Evolutionary conservation across 169 alveolate species (phyloP), one percentile per base, ranked within the genome.

Genomic region (Plasmodium sp.): DNA sequence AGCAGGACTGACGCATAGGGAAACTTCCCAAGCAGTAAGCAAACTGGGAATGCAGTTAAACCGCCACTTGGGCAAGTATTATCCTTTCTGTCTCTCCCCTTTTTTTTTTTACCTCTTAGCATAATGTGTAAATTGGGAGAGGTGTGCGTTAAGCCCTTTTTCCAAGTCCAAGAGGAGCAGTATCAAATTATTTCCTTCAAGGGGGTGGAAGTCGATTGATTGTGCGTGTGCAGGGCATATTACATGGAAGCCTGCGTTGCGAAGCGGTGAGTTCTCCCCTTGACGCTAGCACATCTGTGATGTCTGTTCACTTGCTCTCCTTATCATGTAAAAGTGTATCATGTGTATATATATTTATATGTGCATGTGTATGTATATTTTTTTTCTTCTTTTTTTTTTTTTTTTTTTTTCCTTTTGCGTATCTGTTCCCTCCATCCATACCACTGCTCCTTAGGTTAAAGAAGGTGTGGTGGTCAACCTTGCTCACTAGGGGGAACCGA

Each of bases 371-470:
- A 62, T 27, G 31, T 62, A 62, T 62, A 1, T 62, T 7, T 58
- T 58, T 0, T 58, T 16, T 58, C 3, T 16, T 5, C 27, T 22
- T 22, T 22, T 56, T 56, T 56, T 56, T 56, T 56, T n/a, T 56
- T 16, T 56, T n/a, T 14, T 56, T 16, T 56, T 16, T 6, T 16
- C 0, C 12, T 56, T 6, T 56, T 56, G 72, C 34, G 31, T 36
- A 0, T 18, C 18, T 62, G 34, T 62, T 62, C 39, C 75, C 14
- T 62, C 39, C 27, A 62, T 62, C 18, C 18, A 62, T 74, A 85
- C 93, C 93, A 54, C 93, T 85, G 62, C 93, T 85, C 73, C 93
- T 73, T 75, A 74, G 12, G 67, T 39, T 85, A 85, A 85, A 85
- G 45, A 85, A 85, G 39, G 27, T 85, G 33, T 79, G 71, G 36